phyloP scores from a whole-genome alignment of 108 stramenopile species.

The Pseudonitzschia multiseries region DNA sequence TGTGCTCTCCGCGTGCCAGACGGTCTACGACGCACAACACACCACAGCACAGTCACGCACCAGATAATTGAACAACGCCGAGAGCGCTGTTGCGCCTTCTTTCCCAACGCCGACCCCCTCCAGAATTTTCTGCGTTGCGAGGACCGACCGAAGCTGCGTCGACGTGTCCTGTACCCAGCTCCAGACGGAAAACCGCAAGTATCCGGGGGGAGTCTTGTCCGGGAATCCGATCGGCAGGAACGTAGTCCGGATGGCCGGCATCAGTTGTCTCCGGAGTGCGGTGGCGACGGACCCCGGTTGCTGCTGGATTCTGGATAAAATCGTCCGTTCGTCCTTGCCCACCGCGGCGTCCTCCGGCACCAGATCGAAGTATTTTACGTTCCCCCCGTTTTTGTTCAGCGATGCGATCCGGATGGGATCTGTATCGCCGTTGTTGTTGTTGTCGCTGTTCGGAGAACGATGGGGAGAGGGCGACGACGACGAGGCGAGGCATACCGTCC shows the following conservation, averaged over 20 bases:
- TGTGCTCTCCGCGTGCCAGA: too few relatives aligned
- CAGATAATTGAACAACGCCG: constrained; percentile 76
- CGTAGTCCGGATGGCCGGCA: constrained; percentile 47
- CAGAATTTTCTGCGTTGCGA: constrained; percentile 80
- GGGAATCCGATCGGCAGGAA: constrained; percentile 61
- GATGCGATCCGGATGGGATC: constrained; percentile 22
- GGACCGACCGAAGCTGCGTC: constrained; percentile 71
- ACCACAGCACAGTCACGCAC: too few relatives aligned
- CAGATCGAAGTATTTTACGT: constrained; percentile 14
- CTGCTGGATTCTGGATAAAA: neutral
- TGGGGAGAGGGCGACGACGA: constrained; percentile 7
- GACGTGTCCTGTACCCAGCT: constrained; percentile 76
- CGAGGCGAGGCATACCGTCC: constrained; percentile 19
- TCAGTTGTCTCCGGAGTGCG: constrained; percentile 10
- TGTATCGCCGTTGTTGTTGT: neutral
- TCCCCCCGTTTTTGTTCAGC: constrained; percentile 34
- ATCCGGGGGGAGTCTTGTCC: constrained; percentile 56
- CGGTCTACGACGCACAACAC: neutral
- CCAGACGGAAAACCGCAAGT: constrained; percentile 58
- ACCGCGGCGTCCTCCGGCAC: neutral
- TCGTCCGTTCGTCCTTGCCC: neutral
- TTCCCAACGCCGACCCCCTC: constrained; percentile 84
- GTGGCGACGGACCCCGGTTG: neutral
- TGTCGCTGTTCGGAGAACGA: neutral
- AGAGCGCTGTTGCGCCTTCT: constrained; percentile 75